Base-by-base conservation (phyloP, 129 eudicot genomes). In the Kitagawia praeruptora region DNA sequence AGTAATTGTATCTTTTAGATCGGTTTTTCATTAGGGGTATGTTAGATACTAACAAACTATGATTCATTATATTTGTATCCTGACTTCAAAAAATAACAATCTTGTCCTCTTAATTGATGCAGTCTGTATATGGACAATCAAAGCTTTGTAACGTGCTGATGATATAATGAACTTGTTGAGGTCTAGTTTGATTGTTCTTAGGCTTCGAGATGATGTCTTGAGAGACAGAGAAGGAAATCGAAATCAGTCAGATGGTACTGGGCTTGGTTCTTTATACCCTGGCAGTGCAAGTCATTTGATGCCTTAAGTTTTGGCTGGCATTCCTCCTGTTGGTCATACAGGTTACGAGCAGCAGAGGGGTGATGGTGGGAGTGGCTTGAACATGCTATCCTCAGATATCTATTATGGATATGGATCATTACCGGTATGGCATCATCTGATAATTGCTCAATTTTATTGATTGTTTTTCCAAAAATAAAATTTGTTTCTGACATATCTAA, bases 201-300 rank as follows among this genome's bases (percentile, higher is more conserved):
- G 97, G 83, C 96, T 95, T 37, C 93, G 99, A 72, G 99, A 95
- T 46, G 94, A 92, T 85, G 88, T 87, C 12, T 69, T 95, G 76
- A 92, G 80, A 80, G 94, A 87, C 48, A 87, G 83, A 66, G 97
- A 92, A 82, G 81, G 88, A 38, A 83, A 80, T 42, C 89, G 77
- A 56, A 89, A 81, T 70, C 85, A 84, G 67, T 81, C 92, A 85
- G 79, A 84, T 80, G 91, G 86, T 84, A 85, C 75, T 75, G 69
- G 69, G 10, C 69, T 2, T 25, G 97, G 90, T 79, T 69, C 87
- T 54, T 18, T 88, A 75, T 88, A 87, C 75, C 74, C 93, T 74
- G 83, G 91, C 83, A 88, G 85, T 37, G 76, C 85, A 79, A 85
- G 92, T 73, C 82, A 86, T 83, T 82, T 90, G 28, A 80, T 85